Evolutionary conservation across 768 basidiomycete genomes (phyloP), one percentile per base, ranked within the genome.

Genomic region (Mycena sanguinolenta): DNA sequence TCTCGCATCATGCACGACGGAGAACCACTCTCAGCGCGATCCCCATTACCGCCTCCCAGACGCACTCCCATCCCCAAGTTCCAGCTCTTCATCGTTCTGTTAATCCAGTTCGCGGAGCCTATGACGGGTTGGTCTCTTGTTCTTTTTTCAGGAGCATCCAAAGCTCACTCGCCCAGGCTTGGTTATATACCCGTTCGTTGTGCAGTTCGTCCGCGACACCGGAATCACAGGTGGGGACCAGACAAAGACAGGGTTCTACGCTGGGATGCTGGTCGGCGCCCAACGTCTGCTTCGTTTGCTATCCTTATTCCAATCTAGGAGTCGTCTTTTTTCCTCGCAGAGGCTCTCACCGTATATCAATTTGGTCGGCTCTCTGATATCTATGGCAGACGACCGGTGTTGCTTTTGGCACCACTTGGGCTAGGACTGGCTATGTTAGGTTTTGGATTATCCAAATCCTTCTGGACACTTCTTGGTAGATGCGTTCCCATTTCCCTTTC

Each of bases 331-430:
- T 78, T 76, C 52, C 0, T 75, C 12, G 63, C 75, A 2, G 74
- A 79, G 55, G 58, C 59, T 17, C 30, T 76, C 1, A 72, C 74
- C 1, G 76, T 78, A 2, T 64, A 74, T 19, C 72, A 74, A n/a
- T 77, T 76, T 64, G 75, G 75, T 21, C 65, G 77, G 10, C 68
- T 76, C 14, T 79, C 78, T 3, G 78, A 79, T 54, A 65, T 68
- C 4, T 77, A 75, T n/a, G 78, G 78, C 8, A 65, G 78, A 10
- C 67, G 74, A 14, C 78, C 78, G 12, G 65, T 78, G 1, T 60
- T 79, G 27, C 61, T 78, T 14, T 44, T 75, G 13, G 78, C 72
- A 4, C 69, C 73, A 4, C 66, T 74, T 44, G 77, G 77, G 2
- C 44, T 76, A 21, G 52, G 57, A 3, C 23, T 76, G 23, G 60